Base-by-base conservation (phyloP, 208 protist species). In the Angomonas desouzai region DNA sequence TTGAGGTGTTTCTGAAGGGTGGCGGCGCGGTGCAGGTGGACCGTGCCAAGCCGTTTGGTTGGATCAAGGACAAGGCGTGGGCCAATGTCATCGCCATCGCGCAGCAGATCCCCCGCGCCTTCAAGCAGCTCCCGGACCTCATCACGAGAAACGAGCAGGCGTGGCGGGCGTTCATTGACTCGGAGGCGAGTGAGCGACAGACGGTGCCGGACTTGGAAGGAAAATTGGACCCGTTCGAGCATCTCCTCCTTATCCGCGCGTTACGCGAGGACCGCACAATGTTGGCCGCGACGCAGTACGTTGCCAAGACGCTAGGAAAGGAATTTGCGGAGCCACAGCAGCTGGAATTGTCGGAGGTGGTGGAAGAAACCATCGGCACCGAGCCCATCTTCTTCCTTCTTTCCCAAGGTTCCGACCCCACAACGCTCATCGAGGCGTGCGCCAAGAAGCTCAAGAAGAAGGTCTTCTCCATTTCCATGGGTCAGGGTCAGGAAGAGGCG, bases 401-500 rank as follows among this genome's bases (percentile, higher is more conserved):
- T n/a, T 98, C 96, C 22, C 87, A 97, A 58, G 98, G 98, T 55
- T 91, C 92, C 51, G 98, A 99, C 80, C 97, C 98, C 34, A 98
- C 97, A 16, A 92, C 78, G 30, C 77, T 94, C 40, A 97, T 99
- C 63, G 83, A 98, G 76, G 87, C 85, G 1, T 81, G 97, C 29
- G 93, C 94, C 6, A 98, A 98, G 80, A 98, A 98, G 71, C 71
- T 93, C 2, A 97, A 96, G 74, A 95, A 94, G 81, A 93, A 96
- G 78, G 91, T 97, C 72, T 92, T 93, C 66, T 86, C 89, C 56
- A 97, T 99, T 64, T 99, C 97, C 23, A 98, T 99, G 97, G 98
- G 98, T 38, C 96, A 99, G 75, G 97, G 97, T 6, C 97, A 99
- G 87, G 98, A 99, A 81, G 87, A 92, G 66, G 79, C 87, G 28